Percentiles rank a stretch among this genome's conserved stretches.
Evolutionary conservation across 352 stramenopile genomes (phyloP).

Genomic region (Blastocystis sp.): DNA sequence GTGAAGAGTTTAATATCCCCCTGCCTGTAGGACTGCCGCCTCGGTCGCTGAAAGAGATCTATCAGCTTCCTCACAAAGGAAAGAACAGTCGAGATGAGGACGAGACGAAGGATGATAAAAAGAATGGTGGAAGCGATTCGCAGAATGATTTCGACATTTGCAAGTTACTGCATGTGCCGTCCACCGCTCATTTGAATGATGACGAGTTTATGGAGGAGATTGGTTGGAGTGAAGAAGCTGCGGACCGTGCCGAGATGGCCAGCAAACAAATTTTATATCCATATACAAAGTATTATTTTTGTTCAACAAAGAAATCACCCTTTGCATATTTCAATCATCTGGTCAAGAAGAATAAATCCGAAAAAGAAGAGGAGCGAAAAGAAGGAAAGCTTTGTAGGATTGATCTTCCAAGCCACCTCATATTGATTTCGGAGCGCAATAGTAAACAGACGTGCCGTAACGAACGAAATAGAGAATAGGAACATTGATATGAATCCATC

Average conservation of each 20-base stretch:
- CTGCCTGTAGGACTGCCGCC: neutral
- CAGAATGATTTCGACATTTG: neutral
- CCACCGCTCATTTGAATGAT: slow-evolving; percentile 1
- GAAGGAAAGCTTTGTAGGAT: neutral
- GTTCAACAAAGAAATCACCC: neutral
- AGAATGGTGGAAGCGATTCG: neutral
- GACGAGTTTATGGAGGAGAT: slow-evolving; percentile 39
- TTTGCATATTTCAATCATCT: slow-evolving; percentile 20
- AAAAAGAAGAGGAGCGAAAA: slow-evolving; percentile 38
- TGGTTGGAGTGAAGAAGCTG: slow-evolving; percentile 25
- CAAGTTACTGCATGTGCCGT: neutral
- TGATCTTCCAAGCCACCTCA: neutral
- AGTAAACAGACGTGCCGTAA: neutral
- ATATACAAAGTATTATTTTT: slow-evolving; percentile 2
- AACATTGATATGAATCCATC: neutral
- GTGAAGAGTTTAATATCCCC: neutral
- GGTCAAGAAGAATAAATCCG: slow-evolving; percentile 15
- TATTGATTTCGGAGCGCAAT: neutral
- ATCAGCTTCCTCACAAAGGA: slow-evolving; percentile 44
- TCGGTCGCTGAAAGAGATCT: slow-evolving; percentile 51
- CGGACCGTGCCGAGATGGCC: neutral
- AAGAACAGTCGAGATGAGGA: slow-evolving; percentile 12
- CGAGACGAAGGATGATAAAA: neutral
- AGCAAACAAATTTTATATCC: slow-evolving; percentile 47
- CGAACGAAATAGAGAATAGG: slow-evolving; percentile 4